Evolutionary conservation across 257 asterid species (phyloP).

Genomic region (Rhazya stricta): DNA sequence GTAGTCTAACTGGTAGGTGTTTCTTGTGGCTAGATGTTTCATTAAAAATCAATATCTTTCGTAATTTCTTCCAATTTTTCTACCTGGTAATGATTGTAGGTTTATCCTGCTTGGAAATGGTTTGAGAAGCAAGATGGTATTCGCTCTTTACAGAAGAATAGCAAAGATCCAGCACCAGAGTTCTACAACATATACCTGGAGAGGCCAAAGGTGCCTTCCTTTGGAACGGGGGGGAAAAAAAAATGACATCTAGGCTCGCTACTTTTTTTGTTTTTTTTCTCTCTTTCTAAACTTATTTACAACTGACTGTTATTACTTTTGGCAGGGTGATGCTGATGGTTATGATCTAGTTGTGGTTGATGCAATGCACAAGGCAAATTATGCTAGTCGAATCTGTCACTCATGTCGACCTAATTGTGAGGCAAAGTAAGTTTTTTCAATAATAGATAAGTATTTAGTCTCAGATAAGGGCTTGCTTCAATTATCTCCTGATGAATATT

Average conservation of each 20-base stretch:
- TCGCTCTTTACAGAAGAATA: slow-evolving; percentile 87
- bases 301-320: slow-evolving; percentile 13
- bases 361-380: slow-evolving; percentile 99
- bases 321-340: slow-evolving; percentile 99
- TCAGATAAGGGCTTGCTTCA: neutral
- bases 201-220: slow-evolving; percentile 82
- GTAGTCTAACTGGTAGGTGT: neutral
- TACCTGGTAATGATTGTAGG: slow-evolving; percentile 36
- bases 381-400: slow-evolving; percentile 98
- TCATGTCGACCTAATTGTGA: slow-evolving; percentile 97
- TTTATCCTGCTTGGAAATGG: slow-evolving; percentile 99
- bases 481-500: neutral
- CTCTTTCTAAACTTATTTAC: neutral
- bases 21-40: neutral
- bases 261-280: neutral
- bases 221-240: slow-evolving; percentile 6
- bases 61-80: neutral
- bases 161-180: slow-evolving; percentile 93
- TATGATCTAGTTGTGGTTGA: slow-evolving; percentile 96
- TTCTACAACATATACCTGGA: slow-evolving; percentile 95
- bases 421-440: slow-evolving; percentile 71
- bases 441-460: neutral
- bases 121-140: slow-evolving; percentile 98
- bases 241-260: slow-evolving; percentile 3
- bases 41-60: neutral